Evolutionary conservation across 495 filamentous ascomycete genomes (phyloP).

Genomic region (Aspergillus taichungensis): DNA sequence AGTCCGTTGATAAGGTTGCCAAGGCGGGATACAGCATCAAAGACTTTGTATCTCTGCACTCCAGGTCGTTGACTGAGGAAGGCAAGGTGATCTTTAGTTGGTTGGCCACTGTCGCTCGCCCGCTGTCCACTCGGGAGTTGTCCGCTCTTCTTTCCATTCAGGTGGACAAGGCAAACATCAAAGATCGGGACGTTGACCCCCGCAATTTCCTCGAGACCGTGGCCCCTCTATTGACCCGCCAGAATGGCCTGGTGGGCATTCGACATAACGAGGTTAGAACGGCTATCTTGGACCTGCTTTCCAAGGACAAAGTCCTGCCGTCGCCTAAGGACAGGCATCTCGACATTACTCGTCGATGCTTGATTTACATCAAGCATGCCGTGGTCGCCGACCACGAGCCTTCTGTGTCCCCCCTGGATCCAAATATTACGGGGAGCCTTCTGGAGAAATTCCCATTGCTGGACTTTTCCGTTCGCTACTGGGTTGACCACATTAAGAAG

Average conservation of each 20-base stretch:
- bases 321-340: constrained; percentile 23
- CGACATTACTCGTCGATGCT: constrained; percentile 22
- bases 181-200: constrained; percentile 14
- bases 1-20: constrained; percentile 16
- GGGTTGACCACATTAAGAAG: constrained; percentile 22
- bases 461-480: constrained; percentile 31
- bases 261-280: constrained; percentile 25
- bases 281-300: constrained; percentile 21
- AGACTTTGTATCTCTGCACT: constrained; percentile 21
- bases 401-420: constrained; percentile 18
- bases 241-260: constrained; percentile 26
- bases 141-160: constrained; percentile 19
- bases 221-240: constrained; percentile 20
- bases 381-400: constrained; percentile 22
- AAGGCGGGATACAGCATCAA: constrained; percentile 17
- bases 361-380: constrained; percentile 22
- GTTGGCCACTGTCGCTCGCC: constrained; percentile 27
- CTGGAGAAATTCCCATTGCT: constrained; percentile 21
- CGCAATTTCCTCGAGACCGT: constrained; percentile 16
- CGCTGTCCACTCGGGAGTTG: constrained; percentile 21
- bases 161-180: constrained; percentile 19
- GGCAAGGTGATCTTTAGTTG: constrained; percentile 20
- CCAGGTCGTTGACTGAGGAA: constrained; percentile 16
- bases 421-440: constrained; percentile 10
- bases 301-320: constrained; percentile 19